Evolutionary conservation across 257 asterid species (phyloP), one percentile per base, ranked within the genome.

Genomic region (Nicotiana otophora): DNA sequence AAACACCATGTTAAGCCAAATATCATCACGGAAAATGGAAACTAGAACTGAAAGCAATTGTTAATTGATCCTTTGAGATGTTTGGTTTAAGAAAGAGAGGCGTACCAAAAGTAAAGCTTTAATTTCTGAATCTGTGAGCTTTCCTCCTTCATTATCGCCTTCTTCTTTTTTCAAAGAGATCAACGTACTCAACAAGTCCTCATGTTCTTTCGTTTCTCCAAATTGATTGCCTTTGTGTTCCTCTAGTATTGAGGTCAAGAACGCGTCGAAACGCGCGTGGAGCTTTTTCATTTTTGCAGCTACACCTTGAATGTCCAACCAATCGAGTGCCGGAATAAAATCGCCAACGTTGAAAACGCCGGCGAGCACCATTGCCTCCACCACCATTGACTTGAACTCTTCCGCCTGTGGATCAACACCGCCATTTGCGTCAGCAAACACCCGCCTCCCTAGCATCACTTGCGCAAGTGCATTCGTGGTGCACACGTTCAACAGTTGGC

Each of bases 261-360:
- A 95, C 7, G 88, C 86, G 20, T 95, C 99, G 48, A 95, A 92
- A 0, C 97, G 95, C 55, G 77, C 82, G 80, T 95, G 99, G 12
- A 95, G 89, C 57, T 89, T 92, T 97, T 95, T 95, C 99, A 95
- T 92, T 81, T 91, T 94, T 0, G 80, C 81, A 7, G 82, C 89
- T 12, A 94, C 91, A 1, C 99, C 98, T 81, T 94, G 99, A 68
- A 95, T 81, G 83, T 95, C 99, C 1, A 94, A 75, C 62, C 86
- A 42, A 57, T 94, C 94, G n/a, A 95, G 92, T 2, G 82, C 86
- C 16, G 99, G 94, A 76, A 95, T 94, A 80, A 92, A 92, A 66
- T 95, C 99, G 15, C 99, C 97, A n/a, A 95, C 10, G 86, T 95
- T 94, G 89, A 94, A 94, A 1, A 84, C 95, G 0, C 99, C 98